Evolutionary conservation across 257 asterid species (phyloP), one percentile per base, ranked within the genome.

Genomic region (Sherardia arvensis): DNA sequence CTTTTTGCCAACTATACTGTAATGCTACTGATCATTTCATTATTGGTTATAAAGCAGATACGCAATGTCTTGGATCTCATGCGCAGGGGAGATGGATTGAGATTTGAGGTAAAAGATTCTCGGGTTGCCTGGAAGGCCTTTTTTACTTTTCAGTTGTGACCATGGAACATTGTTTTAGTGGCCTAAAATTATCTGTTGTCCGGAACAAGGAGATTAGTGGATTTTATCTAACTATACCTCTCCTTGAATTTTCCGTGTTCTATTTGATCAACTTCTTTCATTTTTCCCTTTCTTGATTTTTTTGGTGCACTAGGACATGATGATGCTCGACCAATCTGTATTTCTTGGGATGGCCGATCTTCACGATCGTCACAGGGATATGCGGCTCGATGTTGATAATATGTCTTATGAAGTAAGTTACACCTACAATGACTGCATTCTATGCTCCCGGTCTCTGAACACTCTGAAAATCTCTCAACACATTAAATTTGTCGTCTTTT

Each of bases 61-160:
- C 94, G 99, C 79, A 95, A 78, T 71, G 97, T 93, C 59, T 71
- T 93, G 80, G 97, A 85, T 71, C 91, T 84, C 76, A 87, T 93
- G 99, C 84, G 97, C 53, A 79, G 99, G 62, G 97, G 96, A 30
- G 99, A 93, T 72, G 86, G 84, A 63, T 76, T 87, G 77, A 83
- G 96, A 68, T 59, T 85, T n/a, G 99, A 89, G 96, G 99, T 88
- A 69, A 73, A 43, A 14, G 87, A 47, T 70, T 64, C 64, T 69
- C 48, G 21, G 36, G 32, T 53, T 59, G 12, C n/a, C 32, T n/a
- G n/a, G 30, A 61, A 56, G 20, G 51, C 53, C 26, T 65, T 17
- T 51, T 40, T 36, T 59, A 36, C 8, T 71, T 61, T 25, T 49
- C 12, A 49, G 5, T 43, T 43, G n/a, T 15, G n/a, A 14, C 21